phyloP scores from a whole-genome alignment of 495 filamentous ascomycete genomes.

The Clohesyomyces aquaticus region DNA sequence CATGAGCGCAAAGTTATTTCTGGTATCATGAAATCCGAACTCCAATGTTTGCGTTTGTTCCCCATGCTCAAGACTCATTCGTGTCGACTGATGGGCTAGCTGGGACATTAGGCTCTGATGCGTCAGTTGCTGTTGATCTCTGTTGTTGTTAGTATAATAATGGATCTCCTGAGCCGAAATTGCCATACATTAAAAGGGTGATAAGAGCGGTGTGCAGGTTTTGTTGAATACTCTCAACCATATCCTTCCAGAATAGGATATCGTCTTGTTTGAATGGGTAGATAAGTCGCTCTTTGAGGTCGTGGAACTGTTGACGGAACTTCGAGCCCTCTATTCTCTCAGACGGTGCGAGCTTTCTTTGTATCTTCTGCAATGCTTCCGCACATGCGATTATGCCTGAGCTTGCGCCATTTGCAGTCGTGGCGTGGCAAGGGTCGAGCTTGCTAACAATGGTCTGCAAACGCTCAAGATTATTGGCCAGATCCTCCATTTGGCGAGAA shows the following conservation, averaged over 20 bases:
- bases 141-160: neutral
- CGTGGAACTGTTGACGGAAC: neutral
- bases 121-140: neutral
- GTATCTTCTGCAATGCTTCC: neutral
- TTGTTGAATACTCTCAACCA: constrained; percentile 4
- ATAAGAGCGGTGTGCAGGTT: neutral
- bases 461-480: neutral
- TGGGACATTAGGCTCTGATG: neutral
- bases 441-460: neutral
- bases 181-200: neutral
- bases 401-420: neutral
- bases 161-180: neutral
- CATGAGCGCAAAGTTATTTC: too few species aligned
- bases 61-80: too few species aligned
- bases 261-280: constrained; percentile 3
- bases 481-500: neutral
- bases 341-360: neutral
- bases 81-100: too few species aligned
- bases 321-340: neutral
- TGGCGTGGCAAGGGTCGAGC: neutral
- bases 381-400: constrained; percentile 4
- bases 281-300: neutral
- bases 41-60: too few species aligned
- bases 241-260: neutral
- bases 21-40: too few species aligned